A percentile compares a stretch with the other conserved stretches of the same genome.
These are phyloP conservation scores for Tolypocladium pustulatum DNA, from an alignment of 2,329 filamentous ascomycete genomes.

Conservation along the genomic window DNA sequence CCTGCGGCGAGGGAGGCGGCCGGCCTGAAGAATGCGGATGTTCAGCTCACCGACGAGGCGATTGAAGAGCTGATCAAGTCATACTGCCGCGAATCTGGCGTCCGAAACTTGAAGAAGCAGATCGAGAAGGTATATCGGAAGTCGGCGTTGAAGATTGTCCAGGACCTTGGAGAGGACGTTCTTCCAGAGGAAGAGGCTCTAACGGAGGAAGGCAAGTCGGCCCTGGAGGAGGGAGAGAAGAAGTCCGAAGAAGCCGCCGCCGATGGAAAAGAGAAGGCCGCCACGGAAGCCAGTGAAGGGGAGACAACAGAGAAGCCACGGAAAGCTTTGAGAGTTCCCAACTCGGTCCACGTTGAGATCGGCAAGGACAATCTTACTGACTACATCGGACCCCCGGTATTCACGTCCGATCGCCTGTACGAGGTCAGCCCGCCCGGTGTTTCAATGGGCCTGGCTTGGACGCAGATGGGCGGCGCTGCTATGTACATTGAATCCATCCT, in stretches of 20 bases:
- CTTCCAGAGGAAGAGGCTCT: slow-evolving; percentile 72
- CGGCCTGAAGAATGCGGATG: slow-evolving; percentile 81
- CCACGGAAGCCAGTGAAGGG: slow-evolving; percentile 22
- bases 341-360: slow-evolving; percentile 77
- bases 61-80: slow-evolving; percentile 97
- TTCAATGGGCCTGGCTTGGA: slow-evolving; percentile 97
- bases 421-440: slow-evolving; percentile 89
- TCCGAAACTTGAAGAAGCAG: slow-evolving; percentile 97
- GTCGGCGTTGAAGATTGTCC: slow-evolving; percentile 91
- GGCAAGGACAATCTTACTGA: slow-evolving; percentile 86
- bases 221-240: slow-evolving; percentile 59
- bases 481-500: slow-evolving; percentile 97
- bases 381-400: slow-evolving; percentile 91
- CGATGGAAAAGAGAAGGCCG: slow-evolving; percentile 13
- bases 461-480: slow-evolving; percentile 88
- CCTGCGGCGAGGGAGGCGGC: slow-evolving; percentile 92
- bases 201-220: slow-evolving; percentile 76
- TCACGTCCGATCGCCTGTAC: slow-evolving; percentile 91
- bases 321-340: slow-evolving; percentile 71
- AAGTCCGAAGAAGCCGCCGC: slow-evolving; percentile 48
- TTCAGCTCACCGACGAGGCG: slow-evolving; percentile 74
- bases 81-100: slow-evolving; percentile 94
- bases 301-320: slow-evolving; percentile 56
- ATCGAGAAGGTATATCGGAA: slow-evolving; percentile 99
- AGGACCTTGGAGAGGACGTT: slow-evolving; percentile 79